These are phyloP conservation scores for Populus alba DNA, from an alignment of 345 rosid genomes.

Conservation along the genomic window DNA sequence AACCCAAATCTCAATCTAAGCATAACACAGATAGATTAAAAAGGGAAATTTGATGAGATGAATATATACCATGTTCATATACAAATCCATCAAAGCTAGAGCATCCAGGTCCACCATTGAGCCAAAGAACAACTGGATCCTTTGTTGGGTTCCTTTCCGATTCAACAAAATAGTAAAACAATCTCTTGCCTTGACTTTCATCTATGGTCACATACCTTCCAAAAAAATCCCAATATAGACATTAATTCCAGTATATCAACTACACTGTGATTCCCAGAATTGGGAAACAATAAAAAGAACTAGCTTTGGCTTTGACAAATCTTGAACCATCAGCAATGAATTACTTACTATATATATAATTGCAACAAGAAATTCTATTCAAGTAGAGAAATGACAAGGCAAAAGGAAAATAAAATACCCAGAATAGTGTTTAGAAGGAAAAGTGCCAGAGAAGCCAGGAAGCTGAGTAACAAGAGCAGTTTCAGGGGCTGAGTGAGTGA, in stretches of 20 bases:
- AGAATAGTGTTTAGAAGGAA: conserved; percentile 83
- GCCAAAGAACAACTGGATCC: conserved; percentile 91
- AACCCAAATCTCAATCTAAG: not conserved
- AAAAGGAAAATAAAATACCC: conserved; percentile 43
- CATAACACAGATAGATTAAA: not conserved
- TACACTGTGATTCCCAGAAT: not conserved
- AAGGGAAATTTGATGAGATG: not conserved
- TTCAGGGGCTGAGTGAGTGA: conserved; percentile 50
- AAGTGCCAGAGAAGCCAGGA: conserved; percentile 60
- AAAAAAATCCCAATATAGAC: conserved; percentile 6
- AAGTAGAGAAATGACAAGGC: not conserved
- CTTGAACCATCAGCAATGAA: not conserved
- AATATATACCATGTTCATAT: conserved; percentile 66
- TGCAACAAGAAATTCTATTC: too few species aligned
- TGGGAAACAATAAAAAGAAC: not conserved
- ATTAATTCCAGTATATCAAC: not conserved
- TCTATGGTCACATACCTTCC: conserved; percentile 69
- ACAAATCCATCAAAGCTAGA: conserved; percentile 93
- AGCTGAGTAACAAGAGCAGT: conserved; percentile 52
- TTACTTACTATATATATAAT: too few species aligned
- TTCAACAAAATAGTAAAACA: conserved; percentile 77
- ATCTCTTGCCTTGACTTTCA: conserved; percentile 44
- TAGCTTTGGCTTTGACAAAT: not conserved
- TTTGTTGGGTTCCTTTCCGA: conserved; percentile 63
- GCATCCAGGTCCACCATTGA: conserved; percentile 97